Evolutionary conservation across 345 rosid genomes (phyloP), one percentile per base, ranked within the genome.

Genomic region (Syzygium aqueum): DNA sequence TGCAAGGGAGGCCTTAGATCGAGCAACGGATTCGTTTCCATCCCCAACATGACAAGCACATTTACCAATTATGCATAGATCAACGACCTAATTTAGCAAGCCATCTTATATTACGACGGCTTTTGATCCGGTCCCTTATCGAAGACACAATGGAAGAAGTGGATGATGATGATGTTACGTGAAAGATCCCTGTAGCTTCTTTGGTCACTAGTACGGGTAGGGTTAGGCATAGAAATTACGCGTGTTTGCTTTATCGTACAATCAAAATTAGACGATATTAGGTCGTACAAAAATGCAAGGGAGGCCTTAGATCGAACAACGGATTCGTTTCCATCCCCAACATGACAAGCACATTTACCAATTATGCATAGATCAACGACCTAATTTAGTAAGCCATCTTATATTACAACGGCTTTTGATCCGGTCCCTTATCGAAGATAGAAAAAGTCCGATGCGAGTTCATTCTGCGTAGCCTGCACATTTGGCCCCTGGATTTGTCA

Each of bases 281-380:
- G 73, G 6, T 14, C 0, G 19, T n/a, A 43, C 46, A 43, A 6
- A 43, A 43, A 43, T 43, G 46, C 46, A 43, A 43, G 46, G 46
- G 46, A 43, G 46, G 46, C 46, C 46, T 43, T 43, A 43, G 46
- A 43, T 43, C 7, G 46, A 43, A 43, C 1, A 61, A 61, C 8
- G 67, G 3, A n/a, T n/a, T 1, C n/a, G 0, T n/a, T 61, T n/a
- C 3, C 2, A n/a, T n/a, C 7, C 15, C 8, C 33, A 61, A 61
- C 28, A 3, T 3, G n/a, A n/a, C 0, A 0, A 0, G 13, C 0
- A 1, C 6, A 3, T 67, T 40, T 17, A 17, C 0, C 5, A 33
- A 30, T 30, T 17, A 16, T 9, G 77, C 30, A 28, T 5, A 16
- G 0, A 17, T 22, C 3, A 23, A 16, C 17, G 8, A 16, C 43